Conservation (phyloP, 805 yeast species). For the Isabelozyma pseudorhagii region DNA sequence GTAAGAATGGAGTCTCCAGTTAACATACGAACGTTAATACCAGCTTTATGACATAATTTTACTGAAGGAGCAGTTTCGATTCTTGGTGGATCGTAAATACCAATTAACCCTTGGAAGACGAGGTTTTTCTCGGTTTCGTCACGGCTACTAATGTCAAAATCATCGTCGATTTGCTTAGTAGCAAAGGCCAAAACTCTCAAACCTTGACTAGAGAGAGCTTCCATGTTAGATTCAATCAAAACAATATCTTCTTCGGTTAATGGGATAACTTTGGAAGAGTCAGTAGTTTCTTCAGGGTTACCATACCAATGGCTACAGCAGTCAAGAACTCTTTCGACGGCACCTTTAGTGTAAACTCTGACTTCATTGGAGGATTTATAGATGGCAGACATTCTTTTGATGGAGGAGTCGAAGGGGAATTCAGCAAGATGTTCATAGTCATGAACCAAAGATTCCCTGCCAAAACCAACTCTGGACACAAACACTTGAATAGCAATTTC, state of each 20-base stretch:
- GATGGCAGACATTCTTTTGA: conserved; percentile 70
- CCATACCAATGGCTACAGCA: conserved; percentile 56
- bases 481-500: conserved; percentile 86
- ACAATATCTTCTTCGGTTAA: conserved; percentile 40
- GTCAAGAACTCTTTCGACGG: conserved; percentile 64
- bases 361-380: conserved; percentile 31
- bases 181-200: conserved; percentile 76
- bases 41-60: conserved; percentile 65
- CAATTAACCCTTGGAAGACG: conserved; percentile 64
- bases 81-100: conserved; percentile 81
- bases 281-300: conserved; percentile 17
- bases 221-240: conserved; percentile 53
- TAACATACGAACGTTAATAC: conserved; percentile 76
- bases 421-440: conserved; percentile 51
- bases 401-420: conserved; percentile 71
- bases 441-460: conserved; percentile 44
- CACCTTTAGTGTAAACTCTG: conserved; percentile 61
- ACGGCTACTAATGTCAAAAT: conserved; percentile 11
- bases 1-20: conserved; percentile 82
- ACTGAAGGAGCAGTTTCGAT: conserved; percentile 65
- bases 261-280: conserved; percentile 12
- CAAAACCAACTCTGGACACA: conserved; percentile 53
- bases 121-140: conserved; percentile 49
- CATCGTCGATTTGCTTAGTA: conserved; percentile 24
- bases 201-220: conserved; percentile 59